Evolutionary conservation across 768 basidiomycete species (phyloP), one percentile per base, ranked within the genome.

Genomic region (Suillus alpinus): DNA sequence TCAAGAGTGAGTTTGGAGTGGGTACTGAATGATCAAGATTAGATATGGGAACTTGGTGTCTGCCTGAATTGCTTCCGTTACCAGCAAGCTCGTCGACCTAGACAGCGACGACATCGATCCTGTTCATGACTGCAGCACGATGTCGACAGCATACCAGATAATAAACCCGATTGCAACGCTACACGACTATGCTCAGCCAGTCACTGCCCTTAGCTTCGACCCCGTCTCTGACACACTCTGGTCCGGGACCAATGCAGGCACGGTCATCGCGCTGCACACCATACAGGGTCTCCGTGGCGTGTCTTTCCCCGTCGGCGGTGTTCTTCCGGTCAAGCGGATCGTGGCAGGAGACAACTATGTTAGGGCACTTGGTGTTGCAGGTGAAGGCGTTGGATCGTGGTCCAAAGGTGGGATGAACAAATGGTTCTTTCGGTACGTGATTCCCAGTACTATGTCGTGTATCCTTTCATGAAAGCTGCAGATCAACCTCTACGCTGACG

Each of bases 211-310:
- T 59, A 84, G 88, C 0, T 95, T 98, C 71, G 96, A 99, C 74
- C 89, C 94, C 8, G 87, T 91, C 23, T 92, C 93, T 0, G 95
- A 98, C 72, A 85, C 89, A 6, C 77, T 99, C 39, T 97, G 95
- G 94, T 79, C 88, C 51, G 95, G 95, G 34, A 81, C 84, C 9
- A 84, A 86, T 60, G 75, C 83, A 32, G 95, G 96, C 3, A 78
- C 78, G 59, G 81, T 97, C 62, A 71, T 81, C 43, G 88, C 90
- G 1, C 83, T 87, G 70, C 86, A 91, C 75, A 81, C 86, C 44
- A 71, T 81, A 34, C 81, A 80, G 52, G 88, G 86, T 16, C 69
- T 84, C 53, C 84, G 86, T 55, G 90, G 91, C 3, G 88, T 92
- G 37, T 82, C 81, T 23, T 94, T 90, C 70, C 87, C 81, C 31